Percentiles rank a stretch among this genome's conserved stretches.
Conservation (phyloP, 2,329 filamentous ascomycete genomes). For the Paracoccidioides lutzii region DNA sequence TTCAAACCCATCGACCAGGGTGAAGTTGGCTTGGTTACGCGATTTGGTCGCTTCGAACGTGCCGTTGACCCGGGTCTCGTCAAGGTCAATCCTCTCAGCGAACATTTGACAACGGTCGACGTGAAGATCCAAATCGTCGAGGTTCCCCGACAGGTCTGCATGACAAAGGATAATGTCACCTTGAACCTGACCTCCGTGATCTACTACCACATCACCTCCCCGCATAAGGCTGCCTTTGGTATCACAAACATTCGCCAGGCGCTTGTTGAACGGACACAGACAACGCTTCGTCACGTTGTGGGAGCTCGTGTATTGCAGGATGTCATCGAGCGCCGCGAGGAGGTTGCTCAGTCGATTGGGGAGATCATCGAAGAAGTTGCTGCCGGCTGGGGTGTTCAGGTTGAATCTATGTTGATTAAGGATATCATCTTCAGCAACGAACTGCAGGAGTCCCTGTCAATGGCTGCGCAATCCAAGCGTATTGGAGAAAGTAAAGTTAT, state of each 20-base stretch:
- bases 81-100: constrained; percentile 91
- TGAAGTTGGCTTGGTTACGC: constrained; percentile 88
- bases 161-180: constrained; percentile 99
- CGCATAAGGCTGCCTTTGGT: constrained; percentile 94
- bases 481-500: constrained; percentile 99
- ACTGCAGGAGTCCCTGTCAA: constrained; percentile 87
- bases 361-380: constrained; percentile 98
- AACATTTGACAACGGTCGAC: constrained; percentile 80
- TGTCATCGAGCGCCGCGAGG: constrained; percentile 94
- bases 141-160: constrained; percentile 91
- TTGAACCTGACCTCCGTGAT: constrained; percentile 90
- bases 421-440: constrained; percentile 96
- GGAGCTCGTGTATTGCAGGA: constrained; percentile 92
- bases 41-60: constrained; percentile 86
- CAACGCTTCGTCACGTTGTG: constrained; percentile 90
- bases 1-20: constrained; percentile 88
- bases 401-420: constrained; percentile 98
- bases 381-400: constrained; percentile 82
- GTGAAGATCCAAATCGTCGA: constrained; percentile 98
- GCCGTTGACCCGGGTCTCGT: constrained; percentile 93
- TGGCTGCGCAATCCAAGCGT: constrained; percentile 97
- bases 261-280: constrained; percentile 96
- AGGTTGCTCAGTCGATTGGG: constrained; percentile 85
- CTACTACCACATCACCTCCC: constrained; percentile 94
- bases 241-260: constrained; percentile 90